Base-by-base conservation (phyloP, 2,329 filamentous ascomycete species). In the Pseudogymnoascus verrucosus region DNA sequence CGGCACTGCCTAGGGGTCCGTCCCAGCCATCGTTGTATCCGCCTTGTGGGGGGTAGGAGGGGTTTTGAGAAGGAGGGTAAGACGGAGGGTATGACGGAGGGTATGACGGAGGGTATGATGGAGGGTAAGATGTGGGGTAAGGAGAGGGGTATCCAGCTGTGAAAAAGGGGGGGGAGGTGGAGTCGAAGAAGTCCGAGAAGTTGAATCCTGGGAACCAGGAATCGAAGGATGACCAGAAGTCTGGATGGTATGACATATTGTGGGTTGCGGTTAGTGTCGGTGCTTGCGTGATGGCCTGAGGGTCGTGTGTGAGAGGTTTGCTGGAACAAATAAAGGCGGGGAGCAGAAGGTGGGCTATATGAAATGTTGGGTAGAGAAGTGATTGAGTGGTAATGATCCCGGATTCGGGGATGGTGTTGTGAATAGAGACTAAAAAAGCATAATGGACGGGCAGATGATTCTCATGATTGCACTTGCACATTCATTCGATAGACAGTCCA, bases 201-300 rank as follows among this genome's bases (percentile, higher is more conserved):
- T 57, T 57, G n/a, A 57, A 57, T 6, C 51, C 51, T 3, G 51
- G 51, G n/a, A 57, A 57, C 51, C 51, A 57, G n/a, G 51, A 57
- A 28, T 57, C 51, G 28, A 57, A 57, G n/a, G 28, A 19, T 3
- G 51, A 11, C 51, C 51, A 57, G n/a, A 57, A 34, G 26, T 57
- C 51, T 21, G 26, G 51, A 5, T 57, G 12, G 16, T 19, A 34
- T 19, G 51, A 19, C 51, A 57, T 57, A 4, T 57, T 57, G n/a
- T 12, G 10, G 7, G 11, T 23, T 19, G 6, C 6, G 7, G 23
- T 28, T 19, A 10, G 23, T 31, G 44, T 28, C 23, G 23, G 16
- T 54, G 14, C 21, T 28, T 10, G 44, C 28, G 23, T 26, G 21
- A n/a, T 51, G 23, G 23, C 5, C 12, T 8, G 12, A 7, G 7